Conservation (phyloP, 805 yeast species). For the Lachancea meyersii region DNA sequence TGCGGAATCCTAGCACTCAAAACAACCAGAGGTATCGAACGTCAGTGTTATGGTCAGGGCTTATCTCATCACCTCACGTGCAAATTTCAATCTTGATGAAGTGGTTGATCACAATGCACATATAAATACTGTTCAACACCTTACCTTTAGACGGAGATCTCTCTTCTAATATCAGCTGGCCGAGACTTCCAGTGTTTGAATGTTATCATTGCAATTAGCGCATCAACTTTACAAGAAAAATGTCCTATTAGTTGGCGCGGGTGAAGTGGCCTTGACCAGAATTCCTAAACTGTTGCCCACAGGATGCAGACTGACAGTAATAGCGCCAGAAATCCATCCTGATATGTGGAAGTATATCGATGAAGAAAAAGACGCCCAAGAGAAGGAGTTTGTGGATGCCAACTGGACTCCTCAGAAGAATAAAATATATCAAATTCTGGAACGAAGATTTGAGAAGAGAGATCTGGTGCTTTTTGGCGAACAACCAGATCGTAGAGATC, state of each 20-base stretch:
- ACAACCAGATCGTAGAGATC: constrained; percentile 1
- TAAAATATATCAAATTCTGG: constrained; percentile 17
- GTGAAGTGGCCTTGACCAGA: constrained; percentile 32
- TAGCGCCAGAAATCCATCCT: constrained; percentile 23
- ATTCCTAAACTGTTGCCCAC: constrained; percentile 29
- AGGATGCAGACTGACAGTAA: constrained; percentile 28
- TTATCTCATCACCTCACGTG: neutral
- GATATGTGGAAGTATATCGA: constrained; percentile 13
- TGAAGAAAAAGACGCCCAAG: neutral
- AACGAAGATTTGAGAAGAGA: constrained; percentile 12
- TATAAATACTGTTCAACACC: too few relatives aligned
- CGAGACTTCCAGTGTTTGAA: too few relatives aligned
- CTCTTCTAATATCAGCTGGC: too few relatives aligned
- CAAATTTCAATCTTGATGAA: too few relatives aligned
- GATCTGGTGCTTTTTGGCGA: constrained; percentile 17
- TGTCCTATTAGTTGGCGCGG: constrained; percentile 32
- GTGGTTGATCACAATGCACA: too few relatives aligned
- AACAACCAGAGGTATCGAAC: too few relatives aligned
- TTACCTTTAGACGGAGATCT: too few relatives aligned
- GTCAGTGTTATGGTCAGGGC: too few relatives aligned
- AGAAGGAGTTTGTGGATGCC: constrained; percentile 7
- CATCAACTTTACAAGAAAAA: constrained; percentile 23
- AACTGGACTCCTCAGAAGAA: constrained; percentile 14
- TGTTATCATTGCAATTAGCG: constrained; percentile 26
- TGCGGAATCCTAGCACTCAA: too few relatives aligned